Evolutionary conservation across 2,329 filamentous ascomycete species (phyloP).

Genomic region (Phialemonium atrogriseum): DNA sequence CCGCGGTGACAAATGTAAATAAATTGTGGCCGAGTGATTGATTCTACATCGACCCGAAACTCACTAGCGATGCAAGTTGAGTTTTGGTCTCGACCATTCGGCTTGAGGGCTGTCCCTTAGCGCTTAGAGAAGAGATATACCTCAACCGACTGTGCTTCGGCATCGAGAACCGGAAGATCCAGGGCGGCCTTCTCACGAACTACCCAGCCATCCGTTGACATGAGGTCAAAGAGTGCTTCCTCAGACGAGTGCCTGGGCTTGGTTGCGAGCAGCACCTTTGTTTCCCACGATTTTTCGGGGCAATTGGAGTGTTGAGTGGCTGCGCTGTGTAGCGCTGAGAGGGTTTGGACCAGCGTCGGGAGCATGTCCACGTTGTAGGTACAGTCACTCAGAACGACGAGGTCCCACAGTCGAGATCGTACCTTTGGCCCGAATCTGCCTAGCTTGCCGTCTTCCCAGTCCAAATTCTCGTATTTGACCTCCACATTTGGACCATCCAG

Average conservation of each 20-base stretch:
- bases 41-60: too few species aligned
- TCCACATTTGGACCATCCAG: slow-evolving; percentile 11
- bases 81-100: too few species aligned
- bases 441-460: slow-evolving; percentile 44
- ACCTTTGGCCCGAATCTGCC: slow-evolving; percentile 35
- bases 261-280: slow-evolving; percentile 44
- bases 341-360: slow-evolving; percentile 42
- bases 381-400: slow-evolving; percentile 50
- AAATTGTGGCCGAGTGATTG: too few species aligned
- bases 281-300: slow-evolving; percentile 8
- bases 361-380: slow-evolving; percentile 53
- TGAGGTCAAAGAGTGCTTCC: slow-evolving; percentile 35
- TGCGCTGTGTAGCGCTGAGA: slow-evolving; percentile 36
- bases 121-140: slow-evolving; percentile 43
- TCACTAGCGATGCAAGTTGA: too few species aligned
- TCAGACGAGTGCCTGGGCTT: slow-evolving; percentile 50
- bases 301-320: slow-evolving; percentile 6
- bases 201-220: slow-evolving; percentile 36
- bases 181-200: slow-evolving; percentile 31
- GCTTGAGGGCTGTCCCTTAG: too few species aligned
- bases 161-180: slow-evolving; percentile 36
- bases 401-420: slow-evolving; percentile 36
- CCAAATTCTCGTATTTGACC: slow-evolving; percentile 44
- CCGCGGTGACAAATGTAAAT: too few species aligned
- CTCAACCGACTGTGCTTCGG: slow-evolving; percentile 37